Evolutionary conservation across 495 filamentous ascomycete species (phyloP).

Genomic region (Lichenothelia convexa): DNA sequence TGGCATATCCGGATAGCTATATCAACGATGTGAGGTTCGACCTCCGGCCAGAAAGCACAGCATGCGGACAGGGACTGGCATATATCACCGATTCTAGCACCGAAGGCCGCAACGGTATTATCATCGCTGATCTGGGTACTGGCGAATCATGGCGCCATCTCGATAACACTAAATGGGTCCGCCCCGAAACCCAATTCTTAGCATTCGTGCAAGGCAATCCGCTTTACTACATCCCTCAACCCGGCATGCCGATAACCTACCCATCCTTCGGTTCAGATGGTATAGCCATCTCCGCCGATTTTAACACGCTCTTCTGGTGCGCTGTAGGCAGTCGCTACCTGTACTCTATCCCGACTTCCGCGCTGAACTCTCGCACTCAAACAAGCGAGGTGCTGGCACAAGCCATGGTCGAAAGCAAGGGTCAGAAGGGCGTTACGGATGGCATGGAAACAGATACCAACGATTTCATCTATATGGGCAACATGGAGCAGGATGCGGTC

Average conservation of each 20-base stretch:
- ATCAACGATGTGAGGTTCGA: slow-evolving; percentile 32
- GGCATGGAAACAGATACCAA: slow-evolving; percentile 22
- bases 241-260: slow-evolving; percentile 13
- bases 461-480: slow-evolving; percentile 22
- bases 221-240: slow-evolving; percentile 15
- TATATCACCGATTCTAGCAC: slow-evolving; percentile 29
- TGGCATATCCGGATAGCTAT: slow-evolving; percentile 25
- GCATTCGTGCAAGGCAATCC: slow-evolving; percentile 26
- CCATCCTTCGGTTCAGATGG: slow-evolving; percentile 22
- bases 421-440: slow-evolving; percentile 17
- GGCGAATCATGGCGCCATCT: slow-evolving; percentile 29
- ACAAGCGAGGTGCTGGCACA: slow-evolving; percentile 15
- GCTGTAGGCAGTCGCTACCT: slow-evolving; percentile 16
- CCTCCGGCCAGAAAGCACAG: slow-evolving; percentile 17
- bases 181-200: slow-evolving; percentile 20
- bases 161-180: slow-evolving; percentile 17
- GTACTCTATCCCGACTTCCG: slow-evolving; percentile 20
- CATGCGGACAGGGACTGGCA: slow-evolving; percentile 22
- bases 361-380: slow-evolving; percentile 10
- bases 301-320: slow-evolving; percentile 20
- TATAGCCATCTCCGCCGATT: slow-evolving; percentile 22
- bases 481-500: slow-evolving; percentile 25
- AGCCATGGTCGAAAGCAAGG: slow-evolving; percentile 8
- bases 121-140: slow-evolving; percentile 28
- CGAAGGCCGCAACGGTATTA: slow-evolving; percentile 27